Evolutionary conservation across 2,329 filamentous ascomycete species (phyloP).

Genomic region (Exserohilum turcica): DNA sequence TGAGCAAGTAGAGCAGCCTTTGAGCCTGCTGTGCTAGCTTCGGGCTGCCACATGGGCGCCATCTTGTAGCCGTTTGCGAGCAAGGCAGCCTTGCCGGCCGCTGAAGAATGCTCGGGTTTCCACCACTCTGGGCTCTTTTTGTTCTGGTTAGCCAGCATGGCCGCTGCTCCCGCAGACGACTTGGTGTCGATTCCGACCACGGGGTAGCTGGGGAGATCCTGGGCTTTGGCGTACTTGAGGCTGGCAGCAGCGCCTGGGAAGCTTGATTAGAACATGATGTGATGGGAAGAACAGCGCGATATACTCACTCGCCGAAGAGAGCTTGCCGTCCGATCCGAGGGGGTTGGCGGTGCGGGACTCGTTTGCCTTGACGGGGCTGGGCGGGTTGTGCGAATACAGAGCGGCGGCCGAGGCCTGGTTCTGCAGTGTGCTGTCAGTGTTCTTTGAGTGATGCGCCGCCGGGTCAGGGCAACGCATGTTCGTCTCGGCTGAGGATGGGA

Average conservation of each 20-base stretch:
- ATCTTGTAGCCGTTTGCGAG: slow-evolving; percentile 65
- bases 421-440: slow-evolving; percentile 49
- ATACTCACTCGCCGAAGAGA: slow-evolving; percentile 62
- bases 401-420: slow-evolving; percentile 65
- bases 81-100: slow-evolving; percentile 64
- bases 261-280: slow-evolving; percentile 9
- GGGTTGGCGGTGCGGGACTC: slow-evolving; percentile 33
- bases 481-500: slow-evolving; percentile 21
- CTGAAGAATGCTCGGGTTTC: slow-evolving; percentile 64
- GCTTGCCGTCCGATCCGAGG: slow-evolving; percentile 60
- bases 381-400: slow-evolving; percentile 58
- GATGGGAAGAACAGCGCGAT: not conserved
- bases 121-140: slow-evolving; percentile 68
- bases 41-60: slow-evolving; percentile 67
- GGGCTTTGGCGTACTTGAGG: slow-evolving; percentile 73
- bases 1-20: slow-evolving; percentile 75
- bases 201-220: slow-evolving; percentile 76
- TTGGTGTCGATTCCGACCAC: slow-evolving; percentile 64
- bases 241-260: slow-evolving; percentile 62
- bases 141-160: slow-evolving; percentile 73
- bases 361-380: slow-evolving; percentile 30
- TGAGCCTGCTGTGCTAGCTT: slow-evolving; percentile 68
- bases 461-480: slow-evolving; percentile 51
- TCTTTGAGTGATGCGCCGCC: slow-evolving; percentile 47
- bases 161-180: slow-evolving; percentile 73